A percentile compares a stretch with the other conserved stretches of the same genome.
Evolutionary conservation across 495 filamentous ascomycete species (phyloP).

Genomic region (Cryomyces minteri): DNA sequence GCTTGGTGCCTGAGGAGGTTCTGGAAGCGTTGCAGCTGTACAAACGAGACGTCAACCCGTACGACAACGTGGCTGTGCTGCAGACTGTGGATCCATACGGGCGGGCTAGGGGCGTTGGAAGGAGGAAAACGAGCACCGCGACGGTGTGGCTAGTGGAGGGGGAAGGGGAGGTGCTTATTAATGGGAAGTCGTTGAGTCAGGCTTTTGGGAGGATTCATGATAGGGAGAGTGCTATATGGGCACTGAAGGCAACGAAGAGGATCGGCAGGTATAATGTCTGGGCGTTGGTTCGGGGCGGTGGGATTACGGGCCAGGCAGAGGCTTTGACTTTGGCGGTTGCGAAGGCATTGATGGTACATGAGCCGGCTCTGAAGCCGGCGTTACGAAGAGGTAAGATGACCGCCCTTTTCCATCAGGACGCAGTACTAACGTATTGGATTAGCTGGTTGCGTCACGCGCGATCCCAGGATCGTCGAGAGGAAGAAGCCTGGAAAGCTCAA

Average conservation of each 20-base stretch:
- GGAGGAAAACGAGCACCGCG: slow-evolving; percentile 70
- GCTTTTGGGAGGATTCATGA: slow-evolving; percentile 81
- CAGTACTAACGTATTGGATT: slow-evolving; percentile 15
- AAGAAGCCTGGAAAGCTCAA: slow-evolving; percentile 96
- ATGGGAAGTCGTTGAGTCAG: slow-evolving; percentile 62
- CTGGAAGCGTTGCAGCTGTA: slow-evolving; percentile 42
- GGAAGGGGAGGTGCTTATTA: slow-evolving; percentile 72
- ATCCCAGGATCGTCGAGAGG: slow-evolving; percentile 82
- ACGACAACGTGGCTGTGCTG: slow-evolving; percentile 35
- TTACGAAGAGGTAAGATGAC: slow-evolving; percentile 64
- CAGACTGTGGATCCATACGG: slow-evolving; percentile 51
- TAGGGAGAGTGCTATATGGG: slow-evolving; percentile 85
- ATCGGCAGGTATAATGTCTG: slow-evolving; percentile 96
- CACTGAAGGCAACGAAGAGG: slow-evolving; percentile 61
- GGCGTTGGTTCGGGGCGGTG: slow-evolving; percentile 66
- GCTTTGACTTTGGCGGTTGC: slow-evolving; percentile 84
- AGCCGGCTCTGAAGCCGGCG: slow-evolving; percentile 74
- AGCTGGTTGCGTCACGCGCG: slow-evolving; percentile 87
- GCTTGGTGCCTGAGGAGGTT: slow-evolving; percentile 53
- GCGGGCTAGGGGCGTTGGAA: slow-evolving; percentile 56
- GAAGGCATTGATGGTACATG: slow-evolving; percentile 73
- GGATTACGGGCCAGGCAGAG: slow-evolving; percentile 88
- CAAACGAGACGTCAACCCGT: slow-evolving; percentile 56
- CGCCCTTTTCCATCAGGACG: not conserved
- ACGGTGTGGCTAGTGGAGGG: slow-evolving; percentile 80